Conservation (phyloP, 2,329 filamentous ascomycete species). For the Colletotrichum sp. region DNA sequence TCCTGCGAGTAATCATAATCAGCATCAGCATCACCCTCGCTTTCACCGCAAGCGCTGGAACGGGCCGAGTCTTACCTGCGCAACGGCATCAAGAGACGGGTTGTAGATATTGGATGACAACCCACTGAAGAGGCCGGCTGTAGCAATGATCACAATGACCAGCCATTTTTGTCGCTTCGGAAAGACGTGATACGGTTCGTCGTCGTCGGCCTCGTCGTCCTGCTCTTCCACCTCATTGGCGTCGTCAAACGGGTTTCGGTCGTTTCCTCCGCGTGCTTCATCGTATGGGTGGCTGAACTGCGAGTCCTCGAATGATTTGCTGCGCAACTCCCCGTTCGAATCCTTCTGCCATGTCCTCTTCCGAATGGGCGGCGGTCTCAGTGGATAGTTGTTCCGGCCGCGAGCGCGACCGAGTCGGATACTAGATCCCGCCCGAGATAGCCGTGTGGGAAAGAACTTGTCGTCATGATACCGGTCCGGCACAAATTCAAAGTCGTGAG, state of each 20-base stretch:
- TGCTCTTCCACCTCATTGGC: neutral
- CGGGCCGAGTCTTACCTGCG: slow-evolving; percentile 26
- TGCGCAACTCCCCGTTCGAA: neutral
- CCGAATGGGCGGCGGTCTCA: slow-evolving; percentile 2
- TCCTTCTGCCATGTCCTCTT: slow-evolving; percentile 12
- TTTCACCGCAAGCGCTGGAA: neutral
- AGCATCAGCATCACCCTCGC: neutral
- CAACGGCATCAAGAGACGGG: slow-evolving; percentile 45
- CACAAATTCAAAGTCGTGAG: slow-evolving; percentile 13
- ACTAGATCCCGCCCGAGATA: slow-evolving; percentile 6
- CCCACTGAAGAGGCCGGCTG: slow-evolving; percentile 58
- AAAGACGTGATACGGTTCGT: slow-evolving; percentile 38
- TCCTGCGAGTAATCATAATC: slow-evolving; percentile 21
- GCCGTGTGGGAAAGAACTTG: slow-evolving; percentile 1
- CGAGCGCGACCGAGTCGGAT: slow-evolving; percentile 8
- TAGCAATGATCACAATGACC: slow-evolving; percentile 52
- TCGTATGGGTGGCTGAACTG: neutral
- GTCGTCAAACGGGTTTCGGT: slow-evolving; percentile 8
- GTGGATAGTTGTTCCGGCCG: neutral
- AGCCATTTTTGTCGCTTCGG: slow-evolving; percentile 43
- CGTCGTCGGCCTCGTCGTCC: neutral
- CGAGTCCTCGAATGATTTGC: neutral
- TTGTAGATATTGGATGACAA: slow-evolving; percentile 57
- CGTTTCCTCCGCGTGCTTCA: neutral
- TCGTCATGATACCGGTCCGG: slow-evolving; percentile 13